Conservation (phyloP, 2,329 filamentous ascomycete genomes). For the Exophiala sp. region DNA sequence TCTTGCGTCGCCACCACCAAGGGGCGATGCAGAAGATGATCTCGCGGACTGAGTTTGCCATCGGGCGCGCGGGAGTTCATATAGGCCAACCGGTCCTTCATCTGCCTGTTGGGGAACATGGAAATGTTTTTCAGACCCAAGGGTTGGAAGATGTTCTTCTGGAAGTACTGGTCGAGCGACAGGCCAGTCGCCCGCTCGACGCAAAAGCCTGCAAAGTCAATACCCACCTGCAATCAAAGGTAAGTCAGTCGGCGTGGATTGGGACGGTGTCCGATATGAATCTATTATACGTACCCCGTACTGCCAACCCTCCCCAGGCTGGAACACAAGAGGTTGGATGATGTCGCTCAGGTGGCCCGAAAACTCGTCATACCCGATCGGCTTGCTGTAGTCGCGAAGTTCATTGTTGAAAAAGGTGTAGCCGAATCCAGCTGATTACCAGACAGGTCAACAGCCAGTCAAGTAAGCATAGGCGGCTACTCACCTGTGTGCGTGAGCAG, state of each 20-base stretch:
- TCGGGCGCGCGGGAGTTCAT: constrained; percentile 30
- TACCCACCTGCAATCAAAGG: constrained; percentile 31
- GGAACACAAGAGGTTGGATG: constrained; percentile 51
- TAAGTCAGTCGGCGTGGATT: no score
- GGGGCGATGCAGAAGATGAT: constrained; percentile 43
- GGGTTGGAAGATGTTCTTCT: constrained; percentile 45
- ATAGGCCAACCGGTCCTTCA: no score
- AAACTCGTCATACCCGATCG: constrained; percentile 29
- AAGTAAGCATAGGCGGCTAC: not conserved
- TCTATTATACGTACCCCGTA: constrained; percentile 41
- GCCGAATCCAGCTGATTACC: constrained; percentile 25
- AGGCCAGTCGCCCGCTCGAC: constrained; percentile 43
- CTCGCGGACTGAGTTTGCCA: constrained; percentile 40
- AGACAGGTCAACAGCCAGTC: constrained; percentile 4
- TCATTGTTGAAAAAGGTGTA: constrained; percentile 41
- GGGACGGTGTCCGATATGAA: no score
- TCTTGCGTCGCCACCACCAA: constrained; percentile 34
- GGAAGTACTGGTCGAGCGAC: constrained; percentile 46
- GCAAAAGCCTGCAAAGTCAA: constrained; percentile 51
- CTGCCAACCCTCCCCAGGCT: constrained; percentile 58
- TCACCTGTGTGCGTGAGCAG: constrained; percentile 45
- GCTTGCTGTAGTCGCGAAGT: constrained; percentile 36
- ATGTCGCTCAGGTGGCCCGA: constrained; percentile 44
- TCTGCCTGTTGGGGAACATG: constrained; percentile 51
- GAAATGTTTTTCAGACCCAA: constrained; percentile 48